Evolutionary conservation across 2,329 filamentous ascomycete genomes (phyloP).

Genomic region (Diaporthe citriasiana): DNA sequence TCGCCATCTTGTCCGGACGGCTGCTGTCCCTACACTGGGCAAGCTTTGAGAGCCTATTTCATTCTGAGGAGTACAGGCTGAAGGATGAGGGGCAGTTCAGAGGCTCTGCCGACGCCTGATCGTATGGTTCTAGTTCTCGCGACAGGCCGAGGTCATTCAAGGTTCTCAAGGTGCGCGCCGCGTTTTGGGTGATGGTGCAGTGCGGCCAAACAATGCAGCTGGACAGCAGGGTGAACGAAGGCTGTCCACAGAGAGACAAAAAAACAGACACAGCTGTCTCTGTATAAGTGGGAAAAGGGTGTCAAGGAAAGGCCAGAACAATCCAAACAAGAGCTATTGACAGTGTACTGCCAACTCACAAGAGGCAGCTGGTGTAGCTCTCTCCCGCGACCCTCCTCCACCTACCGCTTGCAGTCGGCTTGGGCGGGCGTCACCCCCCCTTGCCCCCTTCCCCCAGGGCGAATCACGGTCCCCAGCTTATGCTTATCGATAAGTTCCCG

Average conservation of each 20-base stretch:
- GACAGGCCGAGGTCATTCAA: neutral
- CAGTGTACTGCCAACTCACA: constrained; percentile 18
- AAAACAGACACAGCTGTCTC: neutral
- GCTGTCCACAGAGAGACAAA: neutral
- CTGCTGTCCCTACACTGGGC: constrained; percentile 41
- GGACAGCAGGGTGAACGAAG: neutral
- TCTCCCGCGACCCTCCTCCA: neutral
- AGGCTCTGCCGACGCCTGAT: constrained; percentile 12
- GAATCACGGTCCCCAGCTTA: constrained; percentile 23
- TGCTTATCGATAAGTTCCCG: constrained; percentile 27
- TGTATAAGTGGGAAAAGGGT: neutral
- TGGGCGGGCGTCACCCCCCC: constrained; percentile 1
- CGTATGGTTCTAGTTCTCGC: neutral
- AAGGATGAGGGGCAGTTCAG: constrained; percentile 6
- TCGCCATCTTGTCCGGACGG: constrained; percentile 47
- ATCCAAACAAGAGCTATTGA: constrained; percentile 1
- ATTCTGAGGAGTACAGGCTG: constrained; percentile 37
- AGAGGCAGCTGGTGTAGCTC: constrained; percentile 26
- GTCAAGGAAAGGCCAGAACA: constrained; percentile 1
- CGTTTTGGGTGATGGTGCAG: constrained; percentile 14
- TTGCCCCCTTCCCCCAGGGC: neutral
- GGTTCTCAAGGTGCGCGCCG: constrained; percentile 7
- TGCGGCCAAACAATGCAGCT: constrained; percentile 1
- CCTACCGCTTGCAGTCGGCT: constrained; percentile 19
- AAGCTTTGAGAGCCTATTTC: constrained; percentile 35